Base-by-base conservation (phyloP, 2,329 filamentous ascomycete genomes). In the Aspergillus ustus region DNA sequence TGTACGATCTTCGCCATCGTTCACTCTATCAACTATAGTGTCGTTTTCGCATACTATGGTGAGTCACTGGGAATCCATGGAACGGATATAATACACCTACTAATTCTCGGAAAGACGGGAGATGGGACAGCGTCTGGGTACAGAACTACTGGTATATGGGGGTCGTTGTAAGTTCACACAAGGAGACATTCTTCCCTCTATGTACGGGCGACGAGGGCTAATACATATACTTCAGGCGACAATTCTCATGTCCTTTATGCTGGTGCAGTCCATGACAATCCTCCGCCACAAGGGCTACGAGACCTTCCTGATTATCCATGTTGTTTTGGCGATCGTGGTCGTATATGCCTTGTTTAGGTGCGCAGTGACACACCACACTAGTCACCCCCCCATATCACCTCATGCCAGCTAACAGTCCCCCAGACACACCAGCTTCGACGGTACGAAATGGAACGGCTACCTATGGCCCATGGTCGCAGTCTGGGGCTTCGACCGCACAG, bases 341-440 rank as follows among this genome's bases (percentile, higher is more conserved):
- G 64, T 84, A 4, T 72, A 80, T 48, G 75, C 75, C 0, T 72
- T 53, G 2, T 53, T 43, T 19, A 22, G 34, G 51, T n/a, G n/a
- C n/a, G n/a, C n/a, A n/a, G n/a, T n/a, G n/a, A n/a, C n/a, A n/a
- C n/a, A n/a, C n/a, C n/a, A n/a, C n/a, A n/a, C n/a, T n/a, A n/a
- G n/a, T n/a, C n/a, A n/a, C n/a, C n/a, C n/a, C n/a, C n/a, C n/a
- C n/a, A n/a, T n/a, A n/a, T n/a, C n/a, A n/a, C n/a, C n/a, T n/a
- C n/a, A n/a, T n/a, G n/a, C n/a, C n/a, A n/a, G n/a, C n/a, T n/a
- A n/a, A n/a, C n/a, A n/a, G n/a, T n/a, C n/a, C n/a, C n/a, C n/a
- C n/a, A n/a, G n/a, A n/a, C 81, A 83, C 61, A 77, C 80, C 7
- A 73, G 73, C n/a, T 78, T 83, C 22, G 81, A 82, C 65, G 69